Base-by-base conservation (phyloP, 2,329 filamentous ascomycete species). In the Ophiostoma australiae region DNA sequence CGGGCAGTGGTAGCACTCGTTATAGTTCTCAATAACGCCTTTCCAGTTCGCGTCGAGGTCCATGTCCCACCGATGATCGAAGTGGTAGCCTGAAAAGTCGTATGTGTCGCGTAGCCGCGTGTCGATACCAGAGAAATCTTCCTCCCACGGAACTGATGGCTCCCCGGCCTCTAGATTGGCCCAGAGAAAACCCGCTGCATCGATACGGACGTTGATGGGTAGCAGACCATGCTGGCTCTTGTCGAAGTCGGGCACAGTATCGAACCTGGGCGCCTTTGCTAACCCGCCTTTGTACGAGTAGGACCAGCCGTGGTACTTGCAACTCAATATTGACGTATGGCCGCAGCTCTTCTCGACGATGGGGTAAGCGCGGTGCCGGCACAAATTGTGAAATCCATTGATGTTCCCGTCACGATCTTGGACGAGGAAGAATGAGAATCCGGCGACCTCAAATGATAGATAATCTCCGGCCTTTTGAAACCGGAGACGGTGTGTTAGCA, bases 1-100 rank as follows among this genome's bases (percentile, higher is more conserved):
- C 52, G 80, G 79, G 74, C 83, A 85, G 76, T 85, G 84, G 75
- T 85, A 85, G 76, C 75, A 76, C 58, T 76, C 83, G 75, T 85
- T 84, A 77, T 82, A 85, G 75, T 84, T 84, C 73, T 85, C 83
- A 33, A 80, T 77, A 8, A 82, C 75, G 5, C 75, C 75, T 73
- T 82, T 82, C 80, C 80, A 82, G 72, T 81, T 82, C 68, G 79
- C 79, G 0, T 78, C 76, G 3, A 79, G 76, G 13, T 77, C 75
- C 72, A 79, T 75, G 6, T 79, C 77, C 78, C 73, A 74, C 11
- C 61, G 58, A 44, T 74, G 73, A 61, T 74, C 73, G 33, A 71
- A 77, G 8, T 69, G 67, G 68, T 76, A 78, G 13, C 76, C 76
- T 6, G 68, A 70, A 35, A 78, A 75, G 67, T 76, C 70, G 61